Base-by-base conservation (phyloP, 2,329 filamentous ascomycete species). In the Talaromyces sp. region DNA sequence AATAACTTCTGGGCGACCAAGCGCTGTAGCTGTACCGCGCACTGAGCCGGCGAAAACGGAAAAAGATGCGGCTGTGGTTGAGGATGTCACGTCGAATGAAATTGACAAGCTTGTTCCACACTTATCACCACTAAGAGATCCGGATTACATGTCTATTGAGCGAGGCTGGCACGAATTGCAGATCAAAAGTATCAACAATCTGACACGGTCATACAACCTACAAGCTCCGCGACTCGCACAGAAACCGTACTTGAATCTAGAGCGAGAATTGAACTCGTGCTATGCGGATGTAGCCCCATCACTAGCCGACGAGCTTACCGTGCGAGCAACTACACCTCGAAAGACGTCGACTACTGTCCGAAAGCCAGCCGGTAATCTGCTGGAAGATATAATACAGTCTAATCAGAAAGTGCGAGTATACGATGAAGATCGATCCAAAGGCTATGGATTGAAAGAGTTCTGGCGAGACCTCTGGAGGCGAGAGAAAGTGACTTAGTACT, bases 191-290 rank as follows among this genome's bases (percentile, higher is more conserved):
- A 86, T 98, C 64, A 98, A 98, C 77, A 78, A 80, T 35, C 83
- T 96, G 58, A 90, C 92, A 8, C 87, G 95, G 31, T 91, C 91
- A 15, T 99, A 99, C 81, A 98, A 98, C 72, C 86, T 98, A 3
- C 94, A 96, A 88, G 94, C 95, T 0, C 95, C 95, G 0, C 89
- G 92, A 63, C 84, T 97, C 1, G 93, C 94, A 2, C 96, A 95
- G 79, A 97, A 97, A 77, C 92, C 94, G 0, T 98, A 98, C 77
- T 93, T 92, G 73, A 89, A 84, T 2, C 86, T 98, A 8, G 87
- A 93, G 52, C 87, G 94, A 58, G 95, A 99, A 78, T 83, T 98
- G 17, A 84, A 84, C 35, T 83, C 86, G 2, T 97, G 93, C 75
- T 98, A 89, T 73, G 90, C 92, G 0, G 93, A 97, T 67, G 89